Percentiles rank a stretch among this genome's conserved stretches.
phyloP scores from a whole-genome alignment of 371 early-diverging fungal genomes.

The Zychaea mexicana region DNA sequence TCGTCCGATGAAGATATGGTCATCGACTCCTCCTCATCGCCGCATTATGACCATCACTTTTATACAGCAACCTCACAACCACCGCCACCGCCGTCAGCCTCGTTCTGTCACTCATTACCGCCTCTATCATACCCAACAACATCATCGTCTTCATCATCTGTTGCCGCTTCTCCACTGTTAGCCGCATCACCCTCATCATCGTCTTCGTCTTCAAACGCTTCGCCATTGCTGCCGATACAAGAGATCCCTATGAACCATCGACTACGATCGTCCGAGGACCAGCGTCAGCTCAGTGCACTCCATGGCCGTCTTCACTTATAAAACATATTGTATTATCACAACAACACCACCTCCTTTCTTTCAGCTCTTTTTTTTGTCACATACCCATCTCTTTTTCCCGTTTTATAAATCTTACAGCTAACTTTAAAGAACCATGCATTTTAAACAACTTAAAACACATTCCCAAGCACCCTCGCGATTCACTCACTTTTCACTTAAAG shows the following conservation, averaged over 20 bases:
- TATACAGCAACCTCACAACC: constrained; percentile 11
- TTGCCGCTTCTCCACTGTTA: background rate
- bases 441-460: too few species aligned
- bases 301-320: constrained; percentile 16
- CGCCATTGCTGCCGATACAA: constrained; percentile 31
- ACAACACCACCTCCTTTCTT: background rate
- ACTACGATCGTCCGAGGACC: constrained; percentile 49
- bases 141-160: background rate
- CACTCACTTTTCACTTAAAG: background rate
- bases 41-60: constrained; percentile 1
- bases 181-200: constrained; percentile 11
- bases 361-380: background rate
- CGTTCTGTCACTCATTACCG: background rate
- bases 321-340: background rate
- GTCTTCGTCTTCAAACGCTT: background rate
- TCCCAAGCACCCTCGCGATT: background rate
- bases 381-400: background rate
- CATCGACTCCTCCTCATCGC: background rate
- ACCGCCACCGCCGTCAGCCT: constrained; percentile 3
- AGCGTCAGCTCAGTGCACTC: constrained; percentile 45
- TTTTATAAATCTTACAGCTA: background rate
- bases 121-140: background rate
- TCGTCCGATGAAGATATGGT: constrained; percentile 12
- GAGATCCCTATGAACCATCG: constrained; percentile 46
- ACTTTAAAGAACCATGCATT: background rate